Evolutionary conservation across 768 basidiomycete genomes (phyloP).

Genomic region (Trametes cinnabarina): DNA sequence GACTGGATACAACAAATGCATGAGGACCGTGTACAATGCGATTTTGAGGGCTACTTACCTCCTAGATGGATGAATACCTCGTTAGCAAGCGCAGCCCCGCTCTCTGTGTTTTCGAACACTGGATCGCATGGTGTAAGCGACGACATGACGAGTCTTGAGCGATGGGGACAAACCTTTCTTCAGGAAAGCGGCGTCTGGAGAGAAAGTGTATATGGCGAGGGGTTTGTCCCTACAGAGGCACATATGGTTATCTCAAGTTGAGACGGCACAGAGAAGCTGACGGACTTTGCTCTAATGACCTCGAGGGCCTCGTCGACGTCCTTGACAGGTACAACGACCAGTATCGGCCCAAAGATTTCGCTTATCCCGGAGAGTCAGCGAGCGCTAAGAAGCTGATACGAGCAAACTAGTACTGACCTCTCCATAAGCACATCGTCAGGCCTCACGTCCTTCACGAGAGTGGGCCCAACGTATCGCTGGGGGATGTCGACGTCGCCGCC

Average conservation of each 20-base stretch:
- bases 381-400: too few relatives aligned
- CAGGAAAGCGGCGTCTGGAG: conserved; percentile 56
- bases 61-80: conserved; percentile 61
- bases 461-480: neutral
- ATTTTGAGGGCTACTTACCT: conserved; percentile 36
- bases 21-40: too few relatives aligned
- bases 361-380: conserved; percentile 32
- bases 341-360: conserved; percentile 80
- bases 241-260: too few relatives aligned
- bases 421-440: neutral
- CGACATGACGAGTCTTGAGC: neutral
- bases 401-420: neutral
- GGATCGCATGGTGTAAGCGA: neutral
- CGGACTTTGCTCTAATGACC: conserved; percentile 41
- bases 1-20: conserved; percentile 29
- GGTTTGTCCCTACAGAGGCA: conserved; percentile 56
- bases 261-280: too few relatives aligned
- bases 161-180: conserved; percentile 45
- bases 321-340: conserved; percentile 69
- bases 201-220: conserved; percentile 75
- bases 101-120: conserved; percentile 65
- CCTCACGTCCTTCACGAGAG: neutral
- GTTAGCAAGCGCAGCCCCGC: conserved; percentile 68
- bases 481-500: neutral
- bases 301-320: conserved; percentile 64